Evolutionary conservation across 768 basidiomycete species (phyloP).

Genomic region (Mycena albidolilacea): DNA sequence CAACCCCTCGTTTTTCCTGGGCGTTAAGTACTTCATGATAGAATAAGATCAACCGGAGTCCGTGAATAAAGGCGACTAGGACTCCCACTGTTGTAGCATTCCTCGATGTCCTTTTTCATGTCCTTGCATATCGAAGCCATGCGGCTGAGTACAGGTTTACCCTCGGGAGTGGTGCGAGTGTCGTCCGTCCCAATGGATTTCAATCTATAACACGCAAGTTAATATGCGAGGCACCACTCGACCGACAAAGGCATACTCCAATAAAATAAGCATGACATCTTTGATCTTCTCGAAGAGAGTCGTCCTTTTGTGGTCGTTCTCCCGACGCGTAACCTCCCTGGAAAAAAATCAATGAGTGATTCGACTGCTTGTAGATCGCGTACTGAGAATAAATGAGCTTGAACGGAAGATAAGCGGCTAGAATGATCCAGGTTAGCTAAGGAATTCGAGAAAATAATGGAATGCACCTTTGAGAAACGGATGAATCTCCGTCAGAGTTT

Average conservation of each 20-base stretch:
- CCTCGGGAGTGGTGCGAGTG: constrained; percentile 22
- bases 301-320: constrained; percentile 22
- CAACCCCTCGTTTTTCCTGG: constrained; percentile 24
- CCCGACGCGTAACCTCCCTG: constrained; percentile 24
- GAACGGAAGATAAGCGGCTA: constrained; percentile 34
- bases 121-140: constrained; percentile 24
- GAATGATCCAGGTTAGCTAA: neutral
- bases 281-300: constrained; percentile 32
- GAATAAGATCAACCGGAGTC: neutral
- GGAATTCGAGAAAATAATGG: neutral
- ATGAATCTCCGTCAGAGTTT: constrained; percentile 27
- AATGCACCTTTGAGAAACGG: constrained; percentile 28
- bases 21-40: constrained; percentile 15
- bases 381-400: constrained; percentile 33
- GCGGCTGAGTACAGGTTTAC: constrained; percentile 29
- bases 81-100: constrained; percentile 29
- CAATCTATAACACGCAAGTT: neutral
- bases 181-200: constrained; percentile 23
- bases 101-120: constrained; percentile 34
- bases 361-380: neutral
- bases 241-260: constrained; percentile 16
- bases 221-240: neutral
- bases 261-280: constrained; percentile 28
- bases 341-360: neutral
- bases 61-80: neutral